Conservation (phyloP, 2,329 filamentous ascomycete species). For the Botrytis porri region DNA sequence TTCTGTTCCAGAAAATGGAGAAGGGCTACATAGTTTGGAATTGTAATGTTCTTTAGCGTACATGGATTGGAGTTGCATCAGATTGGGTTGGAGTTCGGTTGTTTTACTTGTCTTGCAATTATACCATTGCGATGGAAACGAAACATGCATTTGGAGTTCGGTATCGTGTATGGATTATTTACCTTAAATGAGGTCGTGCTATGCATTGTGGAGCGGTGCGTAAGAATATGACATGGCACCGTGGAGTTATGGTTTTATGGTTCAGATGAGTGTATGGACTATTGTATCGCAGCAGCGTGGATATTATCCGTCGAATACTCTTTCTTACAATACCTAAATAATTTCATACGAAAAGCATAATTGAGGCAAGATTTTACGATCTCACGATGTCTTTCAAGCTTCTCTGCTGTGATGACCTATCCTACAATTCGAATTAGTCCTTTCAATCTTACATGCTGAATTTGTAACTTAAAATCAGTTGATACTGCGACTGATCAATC, state of each 20-base stretch:
- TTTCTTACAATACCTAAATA: not conserved
- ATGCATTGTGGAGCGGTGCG: not conserved
- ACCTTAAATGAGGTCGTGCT: not conserved
- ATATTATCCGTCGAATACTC: not conserved
- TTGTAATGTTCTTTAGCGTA: conserved; percentile 11
- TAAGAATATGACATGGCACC: conserved; percentile 2
- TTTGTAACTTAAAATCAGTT: not conserved
- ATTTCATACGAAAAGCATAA: not conserved
- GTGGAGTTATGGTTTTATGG: conserved; percentile 1
- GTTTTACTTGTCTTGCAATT: not conserved
- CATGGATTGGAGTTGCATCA: conserved; percentile 18
- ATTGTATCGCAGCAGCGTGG: not conserved
- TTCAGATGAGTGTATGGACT: not conserved
- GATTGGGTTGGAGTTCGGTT: not conserved
- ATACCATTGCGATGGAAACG: not conserved
- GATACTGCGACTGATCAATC: not conserved
- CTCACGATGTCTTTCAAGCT: not conserved
- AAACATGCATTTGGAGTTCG: not conserved
- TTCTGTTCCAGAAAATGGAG: not conserved
- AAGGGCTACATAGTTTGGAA: conserved; percentile 7
- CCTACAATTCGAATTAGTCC: not conserved
- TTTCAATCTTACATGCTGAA: not conserved
- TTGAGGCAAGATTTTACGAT: not conserved
- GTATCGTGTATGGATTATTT: not conserved
- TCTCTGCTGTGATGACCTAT: not conserved